Evolutionary conservation across 2,329 filamentous ascomycete species (phyloP), one percentile per base, ranked within the genome.

Genomic region (Fusarium ambrosium): DNA sequence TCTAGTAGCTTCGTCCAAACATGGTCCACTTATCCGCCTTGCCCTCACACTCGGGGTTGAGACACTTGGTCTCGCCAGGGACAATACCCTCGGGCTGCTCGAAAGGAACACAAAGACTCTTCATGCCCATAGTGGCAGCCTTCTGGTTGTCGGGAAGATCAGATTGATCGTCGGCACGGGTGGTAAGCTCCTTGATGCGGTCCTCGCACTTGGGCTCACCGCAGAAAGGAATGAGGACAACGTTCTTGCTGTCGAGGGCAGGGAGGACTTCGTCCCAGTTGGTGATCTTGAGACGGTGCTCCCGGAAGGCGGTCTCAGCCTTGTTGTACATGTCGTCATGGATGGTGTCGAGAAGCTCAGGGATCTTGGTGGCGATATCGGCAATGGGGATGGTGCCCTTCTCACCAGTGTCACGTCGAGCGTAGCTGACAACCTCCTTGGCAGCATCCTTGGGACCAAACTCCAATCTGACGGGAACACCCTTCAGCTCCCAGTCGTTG

Each of bases 401-500:
- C 83, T 93, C 93, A 69, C 91, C 91, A 20, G 93, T 93, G 83
- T 99, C 97, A 79, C 97, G 94, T 80, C 97, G 94, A 24, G 95
- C 94, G 73, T 90, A 94, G 73, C 93, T 94, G 77, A 98, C 93
- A 48, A 95, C 93, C 68, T 93, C 90, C 82, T 95, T 94, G 74
- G 94, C 94, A 14, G 93, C 92, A 81, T 98, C 97, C 85, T 97
- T 97, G 79, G 97, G 96, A 7, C 97, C 97, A 81, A 98, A 98
- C 84, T 99, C 97, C 69, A 99, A 89, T 69, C 97, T 93, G 41
- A 99, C 90, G 56, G 97, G 97, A 48, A 98, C 93, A 82, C 97
- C 97, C 86, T 96, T 97, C 79, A 98, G 89, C 84, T 99, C 97
- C 95, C 95, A 98, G 85, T 99, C 95, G 85, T 97, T 97, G 88